Evolutionary conservation across 331 rosid genomes (phyloP).

Genomic region (Acacia pycnantha): DNA sequence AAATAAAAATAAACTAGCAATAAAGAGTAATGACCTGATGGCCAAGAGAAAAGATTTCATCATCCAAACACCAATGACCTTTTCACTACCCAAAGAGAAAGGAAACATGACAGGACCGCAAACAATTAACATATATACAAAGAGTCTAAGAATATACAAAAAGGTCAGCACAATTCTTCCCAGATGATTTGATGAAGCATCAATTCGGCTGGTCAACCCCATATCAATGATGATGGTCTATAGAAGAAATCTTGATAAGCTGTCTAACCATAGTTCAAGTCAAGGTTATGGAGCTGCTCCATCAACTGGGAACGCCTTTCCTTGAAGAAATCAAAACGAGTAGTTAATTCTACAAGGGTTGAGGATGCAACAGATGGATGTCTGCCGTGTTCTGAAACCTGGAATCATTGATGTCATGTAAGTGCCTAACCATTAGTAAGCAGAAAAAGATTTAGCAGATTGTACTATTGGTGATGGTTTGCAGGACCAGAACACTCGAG

Average conservation of each 20-base stretch:
- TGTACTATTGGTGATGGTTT: neutral
- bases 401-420: conserved; percentile 28
- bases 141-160: conserved; percentile 69
- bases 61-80: conserved; percentile 46
- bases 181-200: conserved; percentile 38
- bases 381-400: conserved; percentile 72
- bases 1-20: neutral
- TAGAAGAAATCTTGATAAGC: conserved; percentile 69
- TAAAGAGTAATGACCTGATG: conserved; percentile 4
- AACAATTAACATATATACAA: conserved; percentile 42
- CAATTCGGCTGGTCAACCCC: conserved; percentile 61
- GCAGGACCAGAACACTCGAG: neutral
- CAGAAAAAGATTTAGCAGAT: neutral
- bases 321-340: conserved; percentile 99
- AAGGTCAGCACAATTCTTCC: conserved; percentile 41
- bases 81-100: conserved; percentile 34
- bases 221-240: conserved; percentile 77
- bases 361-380: conserved; percentile 85
- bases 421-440: conserved; percentile 21
- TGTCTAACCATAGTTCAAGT: conserved; percentile 80
- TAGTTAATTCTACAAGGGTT: conserved; percentile 82
- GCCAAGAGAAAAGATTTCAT: conserved; percentile 36
- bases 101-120: conserved; percentile 38
- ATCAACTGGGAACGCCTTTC: conserved; percentile 97
- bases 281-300: conserved; percentile 99